Conservation (phyloP, 2,329 filamentous ascomycete species). For the Apiospora phragmitis region DNA sequence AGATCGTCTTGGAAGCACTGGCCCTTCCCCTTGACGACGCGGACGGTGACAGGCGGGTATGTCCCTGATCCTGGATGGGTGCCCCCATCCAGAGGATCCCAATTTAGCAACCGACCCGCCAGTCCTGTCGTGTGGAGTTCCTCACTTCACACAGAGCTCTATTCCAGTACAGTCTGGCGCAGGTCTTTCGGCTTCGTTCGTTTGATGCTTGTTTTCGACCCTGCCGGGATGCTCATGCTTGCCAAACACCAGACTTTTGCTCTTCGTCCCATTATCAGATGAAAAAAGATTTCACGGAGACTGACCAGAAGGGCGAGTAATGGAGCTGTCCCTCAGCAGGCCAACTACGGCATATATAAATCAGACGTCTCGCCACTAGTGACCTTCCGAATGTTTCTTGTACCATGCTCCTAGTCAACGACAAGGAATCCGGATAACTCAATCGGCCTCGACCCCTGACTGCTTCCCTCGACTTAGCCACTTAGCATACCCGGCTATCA, state of each 20-base stretch:
- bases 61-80: conserved; percentile 3
- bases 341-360: conserved; percentile 13
- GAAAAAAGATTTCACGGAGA: conserved; percentile 11
- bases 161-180: conserved; percentile 21
- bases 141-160: conserved; percentile 11
- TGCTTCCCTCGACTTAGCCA: conserved; percentile 16
- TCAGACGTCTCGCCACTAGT: conserved; percentile 13
- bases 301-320: conserved; percentile 1
- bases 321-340: conserved; percentile 4
- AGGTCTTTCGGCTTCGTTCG: conserved; percentile 30
- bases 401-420: conserved; percentile 10
- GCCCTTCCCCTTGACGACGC: conserved; percentile 2
- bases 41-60: conserved; percentile 5
- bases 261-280: conserved; percentile 14
- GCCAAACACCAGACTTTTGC: conserved; percentile 36
- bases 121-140: conserved; percentile 20
- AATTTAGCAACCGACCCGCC: conserved; percentile 19
- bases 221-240: conserved; percentile 40
- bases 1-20: conserved; percentile 7
- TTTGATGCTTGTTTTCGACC: conserved; percentile 49
- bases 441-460: conserved; percentile 19
- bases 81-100: conserved; percentile 12
- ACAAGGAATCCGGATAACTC: conserved; percentile 26
- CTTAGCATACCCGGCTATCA: conserved; percentile 19
- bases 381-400: conserved; percentile 2